Base-by-base conservation (phyloP, 1,284 basidiomycete species). In the Mycena sp. region DNA sequence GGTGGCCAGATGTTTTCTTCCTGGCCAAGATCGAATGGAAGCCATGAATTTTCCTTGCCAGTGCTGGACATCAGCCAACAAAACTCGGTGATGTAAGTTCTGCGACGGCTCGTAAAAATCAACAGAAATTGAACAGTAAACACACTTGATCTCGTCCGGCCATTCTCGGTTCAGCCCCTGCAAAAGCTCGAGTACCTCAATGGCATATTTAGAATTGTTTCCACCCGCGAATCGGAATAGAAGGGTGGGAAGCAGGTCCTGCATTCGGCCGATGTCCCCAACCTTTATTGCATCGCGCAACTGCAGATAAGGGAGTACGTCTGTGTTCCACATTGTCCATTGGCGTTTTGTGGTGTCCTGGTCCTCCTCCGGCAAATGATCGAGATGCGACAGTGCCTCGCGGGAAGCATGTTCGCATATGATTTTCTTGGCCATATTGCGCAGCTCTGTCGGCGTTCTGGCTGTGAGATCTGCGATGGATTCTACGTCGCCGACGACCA, bases 181-280 rank as follows among this genome's bases (percentile, higher is more conserved):
- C 0, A 78, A 25, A 0, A 75, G 48, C 57, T 78, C 74, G 0
- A 77, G 63, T 2, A 74, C 59, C 56, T 76, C 74, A 10, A 59
- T 61, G 0, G 65, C 28, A 48, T 77, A 78, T 21, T 76, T 74
- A 3, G 63, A 43, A 46, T 76, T 73, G 0, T 67, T 52, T 0
- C 76, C 72, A 16, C 75, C 77, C 2, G 53, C 40, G 55, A 76
- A 78, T 0, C 74, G 72, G 37, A 74, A 73, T 0, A 77, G 50
- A 0, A 78, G 49, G 0, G 48, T 65, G 0, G 77, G 78, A 9
- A 80, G 58, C 16, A 75, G 25, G 17, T 70, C 72, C 58, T 80
- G 74, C 71, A 81, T 77, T 0, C 68, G 28, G 0, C 78, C 78
- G 14, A 82, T 73, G 69, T 82, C 78, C 0, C 80, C 80, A 23